These are phyloP conservation scores for Astragalus membranaceus DNA, from an alignment of 306 rosid genomes.

Conservation along the genomic window DNA sequence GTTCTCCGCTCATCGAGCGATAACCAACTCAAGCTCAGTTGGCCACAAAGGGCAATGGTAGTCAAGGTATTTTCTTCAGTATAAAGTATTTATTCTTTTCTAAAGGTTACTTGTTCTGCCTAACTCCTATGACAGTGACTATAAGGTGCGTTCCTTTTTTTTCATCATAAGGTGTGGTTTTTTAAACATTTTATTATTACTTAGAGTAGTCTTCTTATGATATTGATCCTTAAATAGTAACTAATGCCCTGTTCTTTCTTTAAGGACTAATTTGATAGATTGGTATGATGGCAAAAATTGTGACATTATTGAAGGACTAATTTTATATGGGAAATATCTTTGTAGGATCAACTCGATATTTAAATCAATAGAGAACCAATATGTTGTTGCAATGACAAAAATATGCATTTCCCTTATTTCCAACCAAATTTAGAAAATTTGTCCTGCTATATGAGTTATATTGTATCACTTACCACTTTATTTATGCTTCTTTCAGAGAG, in stretches of 20 bases:
- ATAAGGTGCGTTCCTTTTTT: too few relatives aligned
- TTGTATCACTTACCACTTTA: constrained; percentile 20
- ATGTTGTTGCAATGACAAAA: neutral
- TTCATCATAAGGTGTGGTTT: too few relatives aligned
- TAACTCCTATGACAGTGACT: neutral
- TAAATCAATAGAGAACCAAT: neutral
- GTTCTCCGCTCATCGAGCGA: too few relatives aligned
- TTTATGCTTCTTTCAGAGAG: constrained; percentile 56
- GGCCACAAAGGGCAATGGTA: constrained; percentile 48
- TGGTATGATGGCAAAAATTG: neutral
- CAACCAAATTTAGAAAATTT: too few relatives aligned
- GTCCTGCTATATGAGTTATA: neutral
- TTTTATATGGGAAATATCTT: neutral
- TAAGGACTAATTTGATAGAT: neutral
- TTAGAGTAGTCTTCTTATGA: neutral
- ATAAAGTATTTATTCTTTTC: neutral
- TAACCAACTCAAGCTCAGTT: constrained; percentile 73
- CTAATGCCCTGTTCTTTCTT: neutral
- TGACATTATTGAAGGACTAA: neutral
- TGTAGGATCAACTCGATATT: neutral
- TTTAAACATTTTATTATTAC: neutral
- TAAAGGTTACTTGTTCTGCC: neutral
- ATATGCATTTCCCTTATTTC: too few relatives aligned
- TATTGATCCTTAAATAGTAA: neutral
- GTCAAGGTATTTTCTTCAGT: constrained; percentile 26